Percentiles rank a stretch among this genome's conserved stretches.
Evolutionary conservation across 495 filamentous ascomycete species (phyloP).

Genomic region (Neurospora africana): DNA sequence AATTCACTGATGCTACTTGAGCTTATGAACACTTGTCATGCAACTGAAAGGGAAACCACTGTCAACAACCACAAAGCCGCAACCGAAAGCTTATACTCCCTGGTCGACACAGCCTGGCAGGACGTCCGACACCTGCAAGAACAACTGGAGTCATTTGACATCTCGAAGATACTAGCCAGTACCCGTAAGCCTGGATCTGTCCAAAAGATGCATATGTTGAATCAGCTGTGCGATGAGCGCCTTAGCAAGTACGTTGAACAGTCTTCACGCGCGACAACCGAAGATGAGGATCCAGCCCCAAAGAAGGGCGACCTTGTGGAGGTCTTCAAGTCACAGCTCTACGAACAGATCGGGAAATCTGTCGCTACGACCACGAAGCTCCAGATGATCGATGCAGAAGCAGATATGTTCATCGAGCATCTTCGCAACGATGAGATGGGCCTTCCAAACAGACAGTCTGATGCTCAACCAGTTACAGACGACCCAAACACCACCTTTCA

Average conservation of each 20-base stretch:
- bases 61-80: neutral
- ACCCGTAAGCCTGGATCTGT: neutral
- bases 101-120: neutral
- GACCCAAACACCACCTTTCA: neutral
- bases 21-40: constrained; percentile 8
- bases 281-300: neutral
- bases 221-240: neutral
- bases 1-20: constrained; percentile 9
- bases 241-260: neutral
- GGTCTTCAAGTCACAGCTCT: neutral
- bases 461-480: neutral
- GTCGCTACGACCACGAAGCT: neutral
- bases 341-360: neutral
- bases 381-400: neutral
- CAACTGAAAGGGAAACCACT: neutral
- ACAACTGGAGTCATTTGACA: neutral
- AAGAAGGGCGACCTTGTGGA: neutral
- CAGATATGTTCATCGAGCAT: constrained; percentile 5
- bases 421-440: neutral
- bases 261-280: neutral
- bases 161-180: neutral
- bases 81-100: neutral
- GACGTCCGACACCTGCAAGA: neutral
- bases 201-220: neutral
- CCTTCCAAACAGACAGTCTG: neutral